A percentile compares a stretch with the other conserved stretches of the same genome.
phyloP scores from a whole-genome alignment of 176 grass and related monocot genomes.

The Paspalum notatum region DNA sequence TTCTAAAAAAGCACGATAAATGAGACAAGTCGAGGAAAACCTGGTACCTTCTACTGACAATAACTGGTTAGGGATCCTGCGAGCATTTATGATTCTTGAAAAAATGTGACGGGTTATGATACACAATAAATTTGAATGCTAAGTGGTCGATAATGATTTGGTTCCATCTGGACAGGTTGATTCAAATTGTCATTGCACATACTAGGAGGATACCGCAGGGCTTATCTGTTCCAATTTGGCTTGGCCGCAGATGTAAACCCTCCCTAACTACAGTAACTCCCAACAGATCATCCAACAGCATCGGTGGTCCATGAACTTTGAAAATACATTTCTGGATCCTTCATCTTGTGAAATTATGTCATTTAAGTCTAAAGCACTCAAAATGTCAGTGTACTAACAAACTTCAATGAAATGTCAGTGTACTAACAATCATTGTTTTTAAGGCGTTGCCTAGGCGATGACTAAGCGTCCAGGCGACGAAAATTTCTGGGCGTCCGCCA shows the following conservation, averaged over 20 bases:
- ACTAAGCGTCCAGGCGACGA: no score
- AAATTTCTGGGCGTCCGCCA: no score
- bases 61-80: background rate
- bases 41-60: background rate
- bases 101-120: background rate
- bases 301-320: no score
- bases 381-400: conserved; percentile 2
- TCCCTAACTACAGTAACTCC: background rate
- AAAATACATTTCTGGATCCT: no score
- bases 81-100: background rate
- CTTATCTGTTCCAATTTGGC: background rate
- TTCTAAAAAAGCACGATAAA: background rate
- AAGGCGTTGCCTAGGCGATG: no score
- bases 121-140: background rate
- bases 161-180: background rate
- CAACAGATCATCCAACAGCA: background rate
- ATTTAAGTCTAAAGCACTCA: no score
- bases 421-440: no score
- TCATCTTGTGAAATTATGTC: no score
- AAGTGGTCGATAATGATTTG: background rate
- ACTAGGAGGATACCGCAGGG: background rate
- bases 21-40: background rate
- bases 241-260: background rate
- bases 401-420: background rate
- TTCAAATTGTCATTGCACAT: background rate